phyloP scores from a whole-genome alignment of 2,329 filamentous ascomycete species.

The Aureobasidium sp. region DNA sequence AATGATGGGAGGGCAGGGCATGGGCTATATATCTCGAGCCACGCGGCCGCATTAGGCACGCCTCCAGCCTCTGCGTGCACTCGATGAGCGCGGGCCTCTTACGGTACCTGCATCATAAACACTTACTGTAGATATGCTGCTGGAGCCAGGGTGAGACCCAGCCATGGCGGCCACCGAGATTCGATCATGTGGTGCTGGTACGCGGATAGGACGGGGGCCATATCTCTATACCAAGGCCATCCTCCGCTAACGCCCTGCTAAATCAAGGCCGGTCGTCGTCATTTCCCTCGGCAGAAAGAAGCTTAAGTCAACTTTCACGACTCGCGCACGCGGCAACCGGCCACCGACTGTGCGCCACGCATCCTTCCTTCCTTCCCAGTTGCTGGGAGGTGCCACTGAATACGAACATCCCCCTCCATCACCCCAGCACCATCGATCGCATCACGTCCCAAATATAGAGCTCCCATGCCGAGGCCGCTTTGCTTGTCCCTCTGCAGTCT shows the following conservation, averaged over 20 bases:
- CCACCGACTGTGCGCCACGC: background rate
- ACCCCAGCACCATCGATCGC: background rate
- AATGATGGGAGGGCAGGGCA: background rate
- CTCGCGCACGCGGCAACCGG: background rate
- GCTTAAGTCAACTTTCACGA: background rate
- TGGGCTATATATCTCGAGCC: background rate
- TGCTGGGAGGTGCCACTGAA: background rate
- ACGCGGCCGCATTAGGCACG: background rate
- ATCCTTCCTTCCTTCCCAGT: background rate
- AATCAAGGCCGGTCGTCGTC: slow-evolving; percentile 3
- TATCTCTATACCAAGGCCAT: background rate
- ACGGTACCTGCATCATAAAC: background rate
- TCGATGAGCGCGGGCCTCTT: background rate
- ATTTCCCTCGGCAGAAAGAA: slow-evolving; percentile 1
- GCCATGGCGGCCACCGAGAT: background rate
- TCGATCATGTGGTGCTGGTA: background rate
- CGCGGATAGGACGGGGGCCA: background rate
- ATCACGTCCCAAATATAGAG: background rate
- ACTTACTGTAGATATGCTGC: background rate
- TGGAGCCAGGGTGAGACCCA: background rate
- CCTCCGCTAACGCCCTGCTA: background rate
- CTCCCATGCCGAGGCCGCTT: background rate
- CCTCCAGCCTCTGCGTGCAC: background rate
- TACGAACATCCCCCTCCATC: background rate
- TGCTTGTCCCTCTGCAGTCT: background rate